Conservation (phyloP, 2,329 filamentous ascomycete genomes). For the Phaeomoniella chlamydospora region DNA sequence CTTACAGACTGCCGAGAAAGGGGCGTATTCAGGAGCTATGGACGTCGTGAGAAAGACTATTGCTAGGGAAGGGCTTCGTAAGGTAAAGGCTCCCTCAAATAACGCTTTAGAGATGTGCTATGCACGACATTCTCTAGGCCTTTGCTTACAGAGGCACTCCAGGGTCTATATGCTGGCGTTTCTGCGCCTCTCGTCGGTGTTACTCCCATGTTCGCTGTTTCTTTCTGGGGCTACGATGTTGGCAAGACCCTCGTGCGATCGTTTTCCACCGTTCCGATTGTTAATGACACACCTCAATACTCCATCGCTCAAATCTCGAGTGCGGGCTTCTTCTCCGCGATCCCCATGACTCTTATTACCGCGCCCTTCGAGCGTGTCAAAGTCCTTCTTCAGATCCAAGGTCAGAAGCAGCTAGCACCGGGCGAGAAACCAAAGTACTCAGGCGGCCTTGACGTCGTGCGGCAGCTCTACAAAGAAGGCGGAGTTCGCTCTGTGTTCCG, state of each 20-base stretch:
- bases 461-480: conserved; percentile 83
- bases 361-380: conserved; percentile 98
- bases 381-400: conserved; percentile 94
- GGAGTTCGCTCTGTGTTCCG: conserved; percentile 87
- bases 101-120: background rate
- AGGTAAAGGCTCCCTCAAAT: conserved; percentile 22
- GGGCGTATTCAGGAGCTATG: conserved; percentile 77
- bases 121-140: background rate
- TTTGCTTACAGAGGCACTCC: conserved; percentile 2
- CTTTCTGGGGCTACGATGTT: conserved; percentile 79
- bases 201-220: conserved; percentile 82
- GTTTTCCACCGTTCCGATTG: conserved; percentile 46
- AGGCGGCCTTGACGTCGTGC: conserved; percentile 77
- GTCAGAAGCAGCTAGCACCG: conserved; percentile 68
- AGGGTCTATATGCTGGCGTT: conserved; percentile 92
- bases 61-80: conserved; percentile 64
- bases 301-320: conserved; percentile 77
- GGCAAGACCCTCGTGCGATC: conserved; percentile 75
- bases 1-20: conserved; percentile 86
- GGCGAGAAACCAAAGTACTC: conserved; percentile 88
- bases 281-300: conserved; percentile 50
- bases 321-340: conserved; percentile 92
- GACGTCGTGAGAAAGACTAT: conserved; percentile 85
- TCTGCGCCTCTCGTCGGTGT: conserved; percentile 89
- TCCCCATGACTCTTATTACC: conserved; percentile 97